Conservation (phyloP, 2,329 filamentous ascomycete genomes). For the Trichoderma lentiforme region DNA sequence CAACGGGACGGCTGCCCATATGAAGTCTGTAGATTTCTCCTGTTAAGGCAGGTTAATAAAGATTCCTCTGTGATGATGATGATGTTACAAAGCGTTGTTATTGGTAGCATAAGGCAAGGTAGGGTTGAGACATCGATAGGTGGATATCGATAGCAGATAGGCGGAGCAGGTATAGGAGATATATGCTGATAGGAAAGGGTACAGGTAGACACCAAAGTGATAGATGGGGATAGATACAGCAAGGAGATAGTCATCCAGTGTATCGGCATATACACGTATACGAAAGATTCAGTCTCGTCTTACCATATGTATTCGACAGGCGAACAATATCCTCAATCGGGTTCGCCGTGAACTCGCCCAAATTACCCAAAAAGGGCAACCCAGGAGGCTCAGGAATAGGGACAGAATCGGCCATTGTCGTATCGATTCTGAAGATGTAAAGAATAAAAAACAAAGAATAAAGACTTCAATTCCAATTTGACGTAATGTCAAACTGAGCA, state of each 20-base stretch:
- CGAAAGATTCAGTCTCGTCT: conserved; percentile 18
- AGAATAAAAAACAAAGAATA: neutral
- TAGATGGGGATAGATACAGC: neutral
- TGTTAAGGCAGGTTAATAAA: conserved; percentile 24
- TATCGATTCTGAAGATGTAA: neutral
- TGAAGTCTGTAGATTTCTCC: conserved; percentile 60
- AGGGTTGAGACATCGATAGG: neutral
- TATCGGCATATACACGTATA: neutral
- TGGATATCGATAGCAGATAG: neutral
- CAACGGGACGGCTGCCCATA: conserved; percentile 44
- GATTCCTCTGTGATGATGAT: neutral
- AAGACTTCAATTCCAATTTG: neutral
- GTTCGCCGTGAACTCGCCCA: conserved; percentile 59
- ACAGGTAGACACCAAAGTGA: neutral
- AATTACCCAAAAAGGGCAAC: conserved; percentile 63
- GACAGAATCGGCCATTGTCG: conserved; percentile 36
- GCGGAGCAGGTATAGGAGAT: neutral
- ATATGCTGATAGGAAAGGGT: neutral
- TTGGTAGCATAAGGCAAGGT: neutral
- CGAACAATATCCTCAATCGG: conserved; percentile 53
- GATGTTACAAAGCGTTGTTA: neutral
- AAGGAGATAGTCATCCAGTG: neutral
- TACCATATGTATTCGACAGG: conserved; percentile 65
- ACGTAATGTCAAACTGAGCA: neutral
- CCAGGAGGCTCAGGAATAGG: conserved; percentile 63